These are phyloP conservation scores for Lumnitzera littorea DNA, from an alignment of 345 rosid species.

Conservation along the genomic window DNA sequence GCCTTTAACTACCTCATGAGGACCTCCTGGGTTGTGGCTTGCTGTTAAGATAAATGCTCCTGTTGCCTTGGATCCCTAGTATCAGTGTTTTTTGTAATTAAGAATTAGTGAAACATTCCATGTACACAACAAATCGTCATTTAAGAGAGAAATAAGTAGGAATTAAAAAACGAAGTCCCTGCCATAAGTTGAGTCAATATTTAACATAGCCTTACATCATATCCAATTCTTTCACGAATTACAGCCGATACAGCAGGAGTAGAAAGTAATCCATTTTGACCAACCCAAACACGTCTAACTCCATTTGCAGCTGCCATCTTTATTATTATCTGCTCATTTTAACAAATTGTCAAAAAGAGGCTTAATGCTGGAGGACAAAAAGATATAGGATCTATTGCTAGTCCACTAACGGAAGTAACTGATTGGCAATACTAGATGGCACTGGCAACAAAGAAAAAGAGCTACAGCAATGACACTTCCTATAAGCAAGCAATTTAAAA, in stretches of 20 bases:
- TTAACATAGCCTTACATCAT: constrained; percentile 54
- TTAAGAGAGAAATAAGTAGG: neutral
- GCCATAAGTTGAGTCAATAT: neutral
- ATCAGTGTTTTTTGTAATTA: neutral
- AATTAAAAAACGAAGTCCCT: neutral
- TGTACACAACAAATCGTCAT: too few relatives aligned
- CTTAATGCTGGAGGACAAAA: neutral
- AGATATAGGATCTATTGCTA: neutral
- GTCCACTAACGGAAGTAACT: too few relatives aligned
- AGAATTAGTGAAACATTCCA: too few relatives aligned
- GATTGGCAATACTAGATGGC: too few relatives aligned
- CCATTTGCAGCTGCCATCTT: constrained; percentile 98
- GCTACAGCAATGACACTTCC: too few relatives aligned
- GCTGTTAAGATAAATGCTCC: constrained; percentile 98
- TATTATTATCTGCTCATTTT: constrained; percentile 50
- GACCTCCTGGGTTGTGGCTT: constrained; percentile 99
- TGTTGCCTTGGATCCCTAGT: constrained; percentile 87
- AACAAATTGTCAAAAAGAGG: neutral
- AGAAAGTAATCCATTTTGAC: constrained; percentile 90
- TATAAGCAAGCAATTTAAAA: too few relatives aligned
- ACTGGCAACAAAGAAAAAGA: too few relatives aligned
- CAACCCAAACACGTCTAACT: constrained; percentile 89
- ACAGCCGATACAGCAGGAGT: constrained; percentile 99
- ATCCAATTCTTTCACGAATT: constrained; percentile 86
- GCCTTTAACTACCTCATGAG: constrained; percentile 56